Evolutionary conservation across 164 flowering plant genomes (phyloP), one percentile per base, ranked within the genome.

Genomic region (Dillenia turbinata): DNA sequence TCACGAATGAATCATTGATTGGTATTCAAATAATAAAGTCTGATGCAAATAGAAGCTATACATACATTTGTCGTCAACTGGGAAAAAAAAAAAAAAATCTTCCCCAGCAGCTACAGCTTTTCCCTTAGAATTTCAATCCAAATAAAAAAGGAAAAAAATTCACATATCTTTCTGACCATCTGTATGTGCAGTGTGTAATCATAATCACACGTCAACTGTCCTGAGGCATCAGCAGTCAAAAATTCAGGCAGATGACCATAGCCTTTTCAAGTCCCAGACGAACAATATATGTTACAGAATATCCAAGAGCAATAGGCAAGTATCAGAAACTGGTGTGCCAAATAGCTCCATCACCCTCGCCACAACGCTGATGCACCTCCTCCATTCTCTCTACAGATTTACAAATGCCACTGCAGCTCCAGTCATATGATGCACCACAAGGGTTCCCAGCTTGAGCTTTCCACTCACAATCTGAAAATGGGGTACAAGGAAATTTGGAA

Each of bases 371-470:
- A 65, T 92, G 97, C 10, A 92, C 94, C 60, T 85, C 94, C 47
- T 71, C 71, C 90, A 92, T 89, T 64, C 92, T 84, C 75, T 92
- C 96, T 12, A 78, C 92, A 3, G 97, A 89, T 69, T 83, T 89
- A 72, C 97, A 92, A 26, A 92, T 76, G 50, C 97, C 97, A 44
- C 97, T 92, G 79, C 97, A 92, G 74, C 88, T 89, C 96, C 97
- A 92, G 46, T 92, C 97, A 69, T 89, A 92, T 17, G 97, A 92
- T 56, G 97, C 97, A n/a, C 75, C 96, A 70, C 97, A 92, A 2
- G 85, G 78, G 59, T 87, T 89, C 43, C 97, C 97, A 9, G 97
- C 94, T 69, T 92, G 90, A 8, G 87, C 85, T 69, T 92, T 92
- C 94, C 90, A 87, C 72, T 92, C 96, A 40, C 97, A 92, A 71